Conservation (phyloP, 352 stramenopile species). For the Elongisporangium prolatum region DNA sequence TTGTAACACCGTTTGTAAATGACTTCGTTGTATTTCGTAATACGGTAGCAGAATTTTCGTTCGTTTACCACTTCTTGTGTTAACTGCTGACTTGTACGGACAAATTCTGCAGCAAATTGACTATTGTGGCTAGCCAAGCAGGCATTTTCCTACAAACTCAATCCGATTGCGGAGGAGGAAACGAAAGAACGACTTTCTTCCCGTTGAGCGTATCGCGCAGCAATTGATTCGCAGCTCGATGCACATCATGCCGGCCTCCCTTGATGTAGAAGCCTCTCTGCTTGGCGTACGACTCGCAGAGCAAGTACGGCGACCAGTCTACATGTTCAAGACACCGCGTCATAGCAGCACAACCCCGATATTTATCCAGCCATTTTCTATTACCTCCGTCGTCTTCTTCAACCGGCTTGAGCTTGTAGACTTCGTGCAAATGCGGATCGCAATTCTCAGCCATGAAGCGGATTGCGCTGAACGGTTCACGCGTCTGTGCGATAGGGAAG, state of each 20-base stretch:
- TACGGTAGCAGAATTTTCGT: too few species aligned
- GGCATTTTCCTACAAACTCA: too few species aligned
- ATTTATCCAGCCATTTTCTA: not conserved
- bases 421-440: slow-evolving; percentile 50
- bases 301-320: slow-evolving; percentile 73
- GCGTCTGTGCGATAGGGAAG: slow-evolving; percentile 81
- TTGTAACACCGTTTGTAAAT: too few species aligned
- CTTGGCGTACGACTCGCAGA: slow-evolving; percentile 72
- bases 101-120: too few species aligned
- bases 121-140: too few species aligned
- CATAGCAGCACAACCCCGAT: not conserved
- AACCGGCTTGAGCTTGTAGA: slow-evolving; percentile 78
- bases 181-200: slow-evolving; percentile 80
- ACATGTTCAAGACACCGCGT: not conserved
- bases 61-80: too few species aligned
- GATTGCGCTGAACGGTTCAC: slow-evolving; percentile 81
- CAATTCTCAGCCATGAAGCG: slow-evolving; percentile 86
- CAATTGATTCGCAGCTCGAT: slow-evolving; percentile 65
- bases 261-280: slow-evolving; percentile 72
- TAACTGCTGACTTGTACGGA: too few species aligned
- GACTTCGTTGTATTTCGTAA: too few species aligned
- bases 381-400: slow-evolving; percentile 57
- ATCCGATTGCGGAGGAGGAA: slow-evolving; percentile 36
- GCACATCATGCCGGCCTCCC: slow-evolving; percentile 69
- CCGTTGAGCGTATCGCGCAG: slow-evolving; percentile 75